These are phyloP conservation scores for Candida alai DNA, from an alignment of 805 yeast species.

Conservation along the genomic window DNA sequence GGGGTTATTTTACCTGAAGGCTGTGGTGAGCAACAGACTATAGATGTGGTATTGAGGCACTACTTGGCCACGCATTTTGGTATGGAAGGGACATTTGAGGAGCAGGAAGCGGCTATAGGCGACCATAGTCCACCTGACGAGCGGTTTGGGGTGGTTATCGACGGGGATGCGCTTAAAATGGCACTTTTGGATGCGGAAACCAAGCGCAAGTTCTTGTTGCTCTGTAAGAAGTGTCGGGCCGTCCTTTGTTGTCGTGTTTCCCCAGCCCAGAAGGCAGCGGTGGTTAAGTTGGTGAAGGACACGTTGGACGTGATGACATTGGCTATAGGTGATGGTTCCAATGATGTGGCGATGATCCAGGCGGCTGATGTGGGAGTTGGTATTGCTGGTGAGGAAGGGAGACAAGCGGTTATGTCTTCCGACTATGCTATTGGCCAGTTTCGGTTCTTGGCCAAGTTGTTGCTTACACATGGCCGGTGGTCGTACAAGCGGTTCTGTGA, in stretches of 20 bases:
- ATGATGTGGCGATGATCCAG: constrained; percentile 89
- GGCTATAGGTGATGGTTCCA: constrained; percentile 87
- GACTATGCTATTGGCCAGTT: constrained; percentile 86
- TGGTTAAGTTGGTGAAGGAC: constrained; percentile 72
- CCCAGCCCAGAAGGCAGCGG: constrained; percentile 85
- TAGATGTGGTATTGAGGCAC: constrained; percentile 46
- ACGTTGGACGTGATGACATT: constrained; percentile 76
- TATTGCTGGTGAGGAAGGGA: constrained; percentile 88
- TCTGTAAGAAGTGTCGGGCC: constrained; percentile 78
- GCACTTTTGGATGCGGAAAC: constrained; percentile 37
- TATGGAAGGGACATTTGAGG: constrained; percentile 56
- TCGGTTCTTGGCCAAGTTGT: constrained; percentile 60
- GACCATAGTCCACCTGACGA: constrained; percentile 68
- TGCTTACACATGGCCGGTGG: constrained; percentile 84
- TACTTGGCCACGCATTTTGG: constrained; percentile 54
- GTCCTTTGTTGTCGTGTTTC: constrained; percentile 86
- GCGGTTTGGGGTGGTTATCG: constrained; percentile 66
- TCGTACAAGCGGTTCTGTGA: constrained; percentile 77
- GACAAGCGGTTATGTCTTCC: constrained; percentile 85
- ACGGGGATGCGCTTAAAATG: constrained; percentile 69
- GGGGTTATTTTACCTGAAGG: constrained; percentile 17
- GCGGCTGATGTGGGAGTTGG: constrained; percentile 87
- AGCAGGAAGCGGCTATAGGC: constrained; percentile 47
- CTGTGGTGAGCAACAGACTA: constrained; percentile 30
- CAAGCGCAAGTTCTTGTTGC: constrained; percentile 56